phyloP scores from a whole-genome alignment of 2,329 filamentous ascomycete species.

The Elsinoe necatrix region DNA sequence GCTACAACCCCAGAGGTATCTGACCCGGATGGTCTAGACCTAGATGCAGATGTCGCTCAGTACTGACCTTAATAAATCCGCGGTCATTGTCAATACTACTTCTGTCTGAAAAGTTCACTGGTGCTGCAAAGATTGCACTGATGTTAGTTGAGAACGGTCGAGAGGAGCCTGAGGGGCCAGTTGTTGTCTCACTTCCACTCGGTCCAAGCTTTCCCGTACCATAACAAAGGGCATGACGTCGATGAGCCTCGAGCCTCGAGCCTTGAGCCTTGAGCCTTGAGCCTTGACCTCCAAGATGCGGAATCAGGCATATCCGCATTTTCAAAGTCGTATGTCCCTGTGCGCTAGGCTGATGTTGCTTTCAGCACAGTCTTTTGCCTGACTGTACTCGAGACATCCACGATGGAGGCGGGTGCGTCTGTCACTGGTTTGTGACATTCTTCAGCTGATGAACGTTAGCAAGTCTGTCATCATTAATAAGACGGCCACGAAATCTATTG shows the following conservation, averaged over 20 bases:
- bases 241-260: background rate
- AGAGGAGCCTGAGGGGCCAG: background rate
- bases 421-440: background rate
- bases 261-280: too few species aligned
- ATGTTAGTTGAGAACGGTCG: background rate
- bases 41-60: background rate
- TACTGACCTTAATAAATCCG: too few species aligned
- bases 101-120: background rate
- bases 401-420: background rate
- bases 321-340: too few species aligned
- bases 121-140: background rate
- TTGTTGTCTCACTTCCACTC: background rate
- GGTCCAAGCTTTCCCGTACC: background rate
- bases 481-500: background rate
- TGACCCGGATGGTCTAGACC: background rate
- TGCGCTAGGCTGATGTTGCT: background rate
- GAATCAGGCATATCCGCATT: too few species aligned
- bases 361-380: background rate
- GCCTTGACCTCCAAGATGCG: too few species aligned
- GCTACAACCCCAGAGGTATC: too few species aligned
- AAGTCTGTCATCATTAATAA: background rate
- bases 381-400: background rate
- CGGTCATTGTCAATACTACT: background rate
- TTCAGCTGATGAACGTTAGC: background rate
- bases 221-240: background rate